Base-by-base conservation (phyloP, 371 early-diverging fungal species). In the Funneliformis caledonium region DNA sequence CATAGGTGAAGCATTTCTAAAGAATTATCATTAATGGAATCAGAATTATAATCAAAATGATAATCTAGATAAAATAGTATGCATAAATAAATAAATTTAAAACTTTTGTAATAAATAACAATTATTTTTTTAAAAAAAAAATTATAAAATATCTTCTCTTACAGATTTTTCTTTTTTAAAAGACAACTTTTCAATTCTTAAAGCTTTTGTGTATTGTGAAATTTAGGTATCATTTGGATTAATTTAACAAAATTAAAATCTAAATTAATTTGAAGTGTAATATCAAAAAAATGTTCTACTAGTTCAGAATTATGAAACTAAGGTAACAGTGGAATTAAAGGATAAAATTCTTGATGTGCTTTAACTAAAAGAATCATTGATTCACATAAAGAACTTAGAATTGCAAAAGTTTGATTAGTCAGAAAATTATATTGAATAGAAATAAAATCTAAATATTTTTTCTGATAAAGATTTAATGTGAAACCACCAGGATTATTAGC, bases 341-440 rank as follows among this genome's bases (percentile, higher is more conserved):
- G 50, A 50, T 50, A 50, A 50, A 50, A 70, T 6, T 70, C 72
- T 68, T 1, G 1, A 68, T 68, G 12, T 14, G 37, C 33, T 43
- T 45, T 68, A 22, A 70, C 72, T 7, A 70, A 37, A 22, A 70
- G 31, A 22, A 70, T 48, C 72, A 70, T 70, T n/a, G 72, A 70
- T 70, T 70, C 26, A 48, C 22, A 16, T 48, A 68, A 45, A 16
- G 69, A 68, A 68, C 7, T 68, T 22, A 68, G 12, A 10, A 68
- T 43, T 2, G 37, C 14, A 33, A 31, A 65, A 26, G 31, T 65
- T 65, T 65, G 65, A 60, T n/a, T 37, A 0, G 37, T 1, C 37
- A 37, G 0, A 33, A 65, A 31, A 4, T 65, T 65, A 4, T 65
- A 2, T 19, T 9, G 2, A 12, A 31, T 5, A 7, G 65, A 65